Evolutionary conservation across 2,329 filamentous ascomycete species (phyloP), one percentile per base, ranked within the genome.

Genomic region (Coniochaeta hoffmannii): DNA sequence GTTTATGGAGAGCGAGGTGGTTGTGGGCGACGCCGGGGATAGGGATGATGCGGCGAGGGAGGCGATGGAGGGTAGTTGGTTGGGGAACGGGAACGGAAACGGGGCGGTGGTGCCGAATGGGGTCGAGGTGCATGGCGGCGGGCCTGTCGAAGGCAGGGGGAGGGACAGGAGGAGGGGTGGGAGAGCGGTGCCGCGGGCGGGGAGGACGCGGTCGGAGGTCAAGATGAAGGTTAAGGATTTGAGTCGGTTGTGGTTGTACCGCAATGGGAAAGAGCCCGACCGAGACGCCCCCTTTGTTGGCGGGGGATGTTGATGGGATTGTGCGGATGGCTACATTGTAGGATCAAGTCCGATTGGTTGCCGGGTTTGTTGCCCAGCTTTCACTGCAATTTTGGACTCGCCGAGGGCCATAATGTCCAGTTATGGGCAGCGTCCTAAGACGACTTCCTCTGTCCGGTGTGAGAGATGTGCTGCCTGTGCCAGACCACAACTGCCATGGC

Each of bases 231-330:
- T 86, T 6, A 83, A 78, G 67, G 78, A 86, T 54, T 68, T 86
- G 49, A 84, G 82, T 62, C 74, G 83, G 49, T 66, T 87, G 28
- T 86, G 83, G 83, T 71, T 76, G 59, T 86, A 86, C 63, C 72
- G 82, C 53, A 85, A 86, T 62, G 83, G 83, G 1, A 70, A n/a
- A 66, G 56, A 79, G 74, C 38, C 82, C 83, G 8, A 30, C 14
- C 17, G 50, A 53, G 34, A 53, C 31, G 30, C 50, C 50, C 31
- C 50, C 50, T 24, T 15, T 9, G 19, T 19, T 52, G 32, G 50
- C n/a, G 30, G 36, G 22, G 31, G 50, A 52, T 36, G 31, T 24
- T 22, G 34, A 53, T 30, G 50, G 50, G 17, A 17, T 53, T 7
- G 50, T 53, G 3, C 6, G 50, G 17, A 38, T 26, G 24, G 32